Percentiles rank a stretch among this genome's conserved stretches.
Evolutionary conservation across 202 grass and related monocot genomes (phyloP).

Genomic region (Cymbopogon flexuosus): DNA sequence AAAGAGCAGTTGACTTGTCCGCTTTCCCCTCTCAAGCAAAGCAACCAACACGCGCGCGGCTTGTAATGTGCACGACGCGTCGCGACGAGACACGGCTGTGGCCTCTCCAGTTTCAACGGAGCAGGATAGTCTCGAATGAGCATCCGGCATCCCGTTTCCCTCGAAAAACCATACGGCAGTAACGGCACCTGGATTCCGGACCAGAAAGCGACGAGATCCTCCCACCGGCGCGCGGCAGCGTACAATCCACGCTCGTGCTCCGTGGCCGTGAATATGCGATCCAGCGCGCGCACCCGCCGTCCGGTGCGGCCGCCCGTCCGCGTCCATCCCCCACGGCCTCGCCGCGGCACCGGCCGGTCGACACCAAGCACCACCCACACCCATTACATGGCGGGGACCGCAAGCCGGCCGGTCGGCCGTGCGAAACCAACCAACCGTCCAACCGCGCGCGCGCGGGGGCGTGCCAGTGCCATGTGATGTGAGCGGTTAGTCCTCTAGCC

Average conservation of each 20-base stretch:
- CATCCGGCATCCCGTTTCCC: neutral
- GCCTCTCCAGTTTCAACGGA: neutral
- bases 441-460: neutral
- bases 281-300: neutral
- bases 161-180: neutral
- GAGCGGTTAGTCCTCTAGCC: no score
- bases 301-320: neutral
- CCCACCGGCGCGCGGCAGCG: neutral
- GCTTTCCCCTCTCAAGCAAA: neutral
- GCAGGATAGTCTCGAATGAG: neutral
- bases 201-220: neutral
- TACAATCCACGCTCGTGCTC: neutral
- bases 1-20: neutral
- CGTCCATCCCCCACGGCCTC: neutral
- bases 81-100: neutral
- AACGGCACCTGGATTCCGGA: neutral
- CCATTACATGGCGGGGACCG: neutral
- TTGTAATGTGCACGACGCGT: neutral
- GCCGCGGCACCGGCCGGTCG: neutral
- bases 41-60: neutral
- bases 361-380: neutral
- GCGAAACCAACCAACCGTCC: neutral
- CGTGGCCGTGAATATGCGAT: neutral
- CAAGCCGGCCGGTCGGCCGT: neutral
- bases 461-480: neutral